Conservation (phyloP, 2,329 filamentous ascomycete species). For the Pyrenophora teres region DNA sequence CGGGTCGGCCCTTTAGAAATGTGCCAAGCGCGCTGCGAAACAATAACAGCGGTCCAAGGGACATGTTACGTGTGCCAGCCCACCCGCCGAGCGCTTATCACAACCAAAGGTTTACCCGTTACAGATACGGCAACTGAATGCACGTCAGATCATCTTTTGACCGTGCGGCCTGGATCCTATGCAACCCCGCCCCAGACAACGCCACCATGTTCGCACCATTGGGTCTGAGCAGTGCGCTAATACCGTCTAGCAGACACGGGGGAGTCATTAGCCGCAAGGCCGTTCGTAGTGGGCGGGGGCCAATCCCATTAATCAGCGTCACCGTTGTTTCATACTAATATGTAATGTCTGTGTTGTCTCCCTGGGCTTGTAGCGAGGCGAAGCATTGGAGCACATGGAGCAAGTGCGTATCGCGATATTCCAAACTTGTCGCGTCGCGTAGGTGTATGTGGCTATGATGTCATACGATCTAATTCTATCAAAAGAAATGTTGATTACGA, state of each 20-base stretch:
- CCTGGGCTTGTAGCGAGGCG: neutral
- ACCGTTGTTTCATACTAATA: constrained; percentile 10
- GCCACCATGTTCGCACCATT: constrained; percentile 8
- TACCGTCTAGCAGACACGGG: constrained; percentile 1
- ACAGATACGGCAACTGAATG: neutral
- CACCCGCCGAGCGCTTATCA: constrained; percentile 10
- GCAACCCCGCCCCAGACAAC: constrained; percentile 3
- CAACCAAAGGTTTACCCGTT: neutral
- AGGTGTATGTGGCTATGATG: constrained; percentile 3
- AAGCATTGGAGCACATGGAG: neutral
- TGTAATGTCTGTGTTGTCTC: neutral
- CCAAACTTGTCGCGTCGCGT: neutral
- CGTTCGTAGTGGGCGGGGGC: too few species aligned
- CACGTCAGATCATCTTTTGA: neutral
- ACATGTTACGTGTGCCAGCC: constrained; percentile 10
- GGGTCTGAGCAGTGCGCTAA: neutral
- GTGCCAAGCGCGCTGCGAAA: constrained; percentile 13
- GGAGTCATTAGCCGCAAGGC: constrained; percentile 3
- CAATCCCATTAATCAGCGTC: neutral
- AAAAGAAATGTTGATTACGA: neutral
- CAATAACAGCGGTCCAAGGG: constrained; percentile 7
- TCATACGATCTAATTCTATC: constrained; percentile 8
- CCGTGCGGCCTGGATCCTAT: neutral
- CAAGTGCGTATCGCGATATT: too few species aligned
- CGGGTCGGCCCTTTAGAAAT: constrained; percentile 5